phyloP scores from a whole-genome alignment of 495 filamentous ascomycete species.

The Lepidopterella palustris region DNA sequence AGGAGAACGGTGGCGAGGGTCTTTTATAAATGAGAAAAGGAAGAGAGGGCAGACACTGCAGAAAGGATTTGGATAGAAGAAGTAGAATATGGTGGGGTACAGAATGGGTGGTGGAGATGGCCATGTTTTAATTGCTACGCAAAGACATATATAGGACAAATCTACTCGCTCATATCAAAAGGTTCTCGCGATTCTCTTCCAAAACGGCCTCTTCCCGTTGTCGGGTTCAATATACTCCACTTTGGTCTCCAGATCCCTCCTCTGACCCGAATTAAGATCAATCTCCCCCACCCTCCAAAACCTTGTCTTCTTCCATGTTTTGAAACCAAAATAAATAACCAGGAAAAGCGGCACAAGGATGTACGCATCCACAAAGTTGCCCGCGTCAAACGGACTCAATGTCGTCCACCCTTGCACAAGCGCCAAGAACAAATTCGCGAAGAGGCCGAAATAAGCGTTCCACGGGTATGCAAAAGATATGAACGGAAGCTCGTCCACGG shows the following conservation, averaged over 20 bases:
- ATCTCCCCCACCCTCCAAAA: slow-evolving; percentile 49
- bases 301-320: slow-evolving; percentile 52
- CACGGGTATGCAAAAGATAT: slow-evolving; percentile 44
- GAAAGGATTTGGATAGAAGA: too few species aligned
- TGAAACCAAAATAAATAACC: slow-evolving; percentile 53
- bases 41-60: too few species aligned
- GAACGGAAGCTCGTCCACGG: slow-evolving; percentile 65
- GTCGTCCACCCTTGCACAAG: slow-evolving; percentile 37
- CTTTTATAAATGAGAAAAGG: too few species aligned
- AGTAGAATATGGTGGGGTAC: too few species aligned
- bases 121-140: too few species aligned
- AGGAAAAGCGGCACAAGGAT: slow-evolving; percentile 60
- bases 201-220: too few species aligned
- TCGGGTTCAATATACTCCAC: too few species aligned
- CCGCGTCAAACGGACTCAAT: slow-evolving; percentile 50
- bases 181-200: too few species aligned
- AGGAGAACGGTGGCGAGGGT: too few species aligned
- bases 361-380: slow-evolving; percentile 60
- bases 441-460: slow-evolving; percentile 27
- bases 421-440: slow-evolving; percentile 25
- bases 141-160: too few species aligned
- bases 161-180: too few species aligned
- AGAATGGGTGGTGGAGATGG: too few species aligned
- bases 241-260: not conserved
- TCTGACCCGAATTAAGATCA: slow-evolving; percentile 31